Percentiles rank a stretch among this genome's conserved stretches.
These are phyloP conservation scores for Lathyrus tuberosus DNA, from an alignment of 306 rosid genomes.

Conservation along the genomic window DNA sequence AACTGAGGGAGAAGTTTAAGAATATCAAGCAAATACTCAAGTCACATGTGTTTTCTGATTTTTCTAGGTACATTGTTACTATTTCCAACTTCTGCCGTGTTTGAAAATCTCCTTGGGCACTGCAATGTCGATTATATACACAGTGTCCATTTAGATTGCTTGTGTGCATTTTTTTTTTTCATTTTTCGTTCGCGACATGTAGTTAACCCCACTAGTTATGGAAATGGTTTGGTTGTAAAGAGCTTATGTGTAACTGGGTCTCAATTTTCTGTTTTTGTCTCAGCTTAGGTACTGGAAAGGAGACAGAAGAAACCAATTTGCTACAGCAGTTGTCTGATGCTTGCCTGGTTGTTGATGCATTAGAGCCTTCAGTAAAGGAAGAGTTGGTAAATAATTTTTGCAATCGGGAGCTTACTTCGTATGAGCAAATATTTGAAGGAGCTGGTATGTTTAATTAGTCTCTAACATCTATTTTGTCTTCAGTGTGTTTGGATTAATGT, in stretches of 20 bases:
- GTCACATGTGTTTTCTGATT: conserved; percentile 97
- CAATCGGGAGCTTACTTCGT: conserved; percentile 92
- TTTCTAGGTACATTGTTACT: conserved; percentile 69
- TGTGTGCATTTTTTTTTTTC: not conserved
- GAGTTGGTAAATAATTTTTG: conserved; percentile 96
- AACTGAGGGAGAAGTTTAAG: conserved; percentile 96
- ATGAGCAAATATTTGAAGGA: conserved; percentile 99
- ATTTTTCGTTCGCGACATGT: not conserved
- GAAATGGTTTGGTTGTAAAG: conserved; percentile 15
- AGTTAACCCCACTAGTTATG: conserved; percentile 24
- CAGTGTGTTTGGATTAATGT: no score
- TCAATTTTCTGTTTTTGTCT: conserved; percentile 49
- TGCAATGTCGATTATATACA: not conserved
- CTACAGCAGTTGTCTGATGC: conserved; percentile 95
- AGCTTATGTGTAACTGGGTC: conserved; percentile 42
- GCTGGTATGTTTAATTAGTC: conserved; percentile 67
- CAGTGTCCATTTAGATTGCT: conserved; percentile 23
- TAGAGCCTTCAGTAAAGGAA: conserved; percentile 97
- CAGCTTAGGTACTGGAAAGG: conserved; percentile 99
- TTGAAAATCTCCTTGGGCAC: conserved; percentile 31
- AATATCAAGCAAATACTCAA: conserved; percentile 96
- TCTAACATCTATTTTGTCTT: conserved; percentile 30
- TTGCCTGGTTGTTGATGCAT: conserved; percentile 95
- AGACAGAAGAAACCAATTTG: conserved; percentile 88
- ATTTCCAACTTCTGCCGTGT: conserved; percentile 32